Base-by-base conservation (phyloP, 2,329 filamentous ascomycete genomes). In the Teratosphaeriaceae sp. region DNA sequence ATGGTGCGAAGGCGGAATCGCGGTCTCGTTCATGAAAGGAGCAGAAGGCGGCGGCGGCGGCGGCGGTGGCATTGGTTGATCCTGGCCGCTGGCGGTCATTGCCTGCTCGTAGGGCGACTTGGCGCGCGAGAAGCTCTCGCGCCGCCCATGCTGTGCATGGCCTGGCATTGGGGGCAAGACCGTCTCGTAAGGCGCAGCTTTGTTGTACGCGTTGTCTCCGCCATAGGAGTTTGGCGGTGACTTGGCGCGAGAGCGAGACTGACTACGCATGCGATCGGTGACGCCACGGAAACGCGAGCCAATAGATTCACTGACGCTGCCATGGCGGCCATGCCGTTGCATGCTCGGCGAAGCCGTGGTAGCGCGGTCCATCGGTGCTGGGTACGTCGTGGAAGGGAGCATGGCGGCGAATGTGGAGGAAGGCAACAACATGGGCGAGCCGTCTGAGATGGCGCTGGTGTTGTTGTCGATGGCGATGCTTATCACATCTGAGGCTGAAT, bases 261-360 rank as follows among this genome's bases (percentile, higher is more conserved):
- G 73, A 42, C 66, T 65, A 20, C 74, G 67, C 30, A 70, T 73
- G 42, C 77, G 72, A 49, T 75, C 75, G 2, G 75, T 73, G 16
- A 80, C 66, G 43, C 70, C 76, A 21, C 71, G 65, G 42, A 76
- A 63, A 47, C 74, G 75, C 40, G 64, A 68, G 9, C 74, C 72
- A 26, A 81, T 69, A 24, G 74, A 71, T 41, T 80, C 77, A 51
- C 75, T 78, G 27, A 76, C 71, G 54, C 75, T 79, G 42, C 71
- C 67, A 16, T n/a, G n/a, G n/a, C 73, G 73, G 13, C 76, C 70
- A 22, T 72, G 71, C 55, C 74, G 72, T 44, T 73, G 75, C 55
- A 64, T 62, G 23, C 62, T 62, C 7, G 66, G 67, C 30, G 58
- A 60, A 2, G 54, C 45, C 2, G 60, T 61, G n/a, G 47, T 46